Percentiles rank a stretch among this genome's conserved stretches.
These are phyloP conservation scores for Zygoascus bituminiphila DNA, from an alignment of 805 yeast genomes.

Conservation along the genomic window DNA sequence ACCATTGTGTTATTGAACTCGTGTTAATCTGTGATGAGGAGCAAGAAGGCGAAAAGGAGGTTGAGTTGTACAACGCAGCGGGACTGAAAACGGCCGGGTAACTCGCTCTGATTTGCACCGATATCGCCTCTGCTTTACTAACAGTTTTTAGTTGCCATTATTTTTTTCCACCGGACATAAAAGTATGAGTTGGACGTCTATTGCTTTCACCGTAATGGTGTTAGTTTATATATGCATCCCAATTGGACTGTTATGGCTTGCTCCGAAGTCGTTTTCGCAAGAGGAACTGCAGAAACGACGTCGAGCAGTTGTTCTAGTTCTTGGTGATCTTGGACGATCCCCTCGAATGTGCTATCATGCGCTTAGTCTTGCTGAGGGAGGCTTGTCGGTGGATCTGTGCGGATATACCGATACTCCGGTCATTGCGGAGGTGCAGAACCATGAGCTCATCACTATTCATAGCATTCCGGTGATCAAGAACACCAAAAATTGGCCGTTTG, in stretches of 20 bases:
- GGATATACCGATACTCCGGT: conserved; percentile 48
- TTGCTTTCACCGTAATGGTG: conserved; percentile 8
- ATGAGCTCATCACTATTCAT: conserved; percentile 24
- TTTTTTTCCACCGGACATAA: too few relatives aligned
- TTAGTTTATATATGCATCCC: conserved; percentile 20
- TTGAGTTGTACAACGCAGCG: neutral
- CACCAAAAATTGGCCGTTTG: conserved; percentile 35
- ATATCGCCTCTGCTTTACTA: too few relatives aligned
- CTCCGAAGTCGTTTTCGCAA: conserved; percentile 7
- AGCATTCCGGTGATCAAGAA: conserved; percentile 23
- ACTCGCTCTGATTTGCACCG: too few relatives aligned
- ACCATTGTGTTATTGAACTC: neutral
- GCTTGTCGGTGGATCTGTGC: conserved; percentile 71
- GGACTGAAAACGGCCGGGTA: neutral
- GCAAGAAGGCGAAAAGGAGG: neutral
- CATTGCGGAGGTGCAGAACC: conserved; percentile 11
- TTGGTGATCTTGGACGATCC: conserved; percentile 92
- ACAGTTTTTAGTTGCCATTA: too few relatives aligned
- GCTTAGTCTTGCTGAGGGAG: conserved; percentile 55
- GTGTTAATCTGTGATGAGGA: neutral
- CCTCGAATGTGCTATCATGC: conserved; percentile 95
- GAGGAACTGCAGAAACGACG: conserved; percentile 28
- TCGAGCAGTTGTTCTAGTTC: conserved; percentile 67
- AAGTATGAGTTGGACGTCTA: neutral
- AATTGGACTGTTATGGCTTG: conserved; percentile 11